Percentiles rank a stretch among this genome's conserved stretches.
phyloP scores from a whole-genome alignment of 2,329 filamentous ascomycete genomes.

The Aspergillus arachidicola region DNA sequence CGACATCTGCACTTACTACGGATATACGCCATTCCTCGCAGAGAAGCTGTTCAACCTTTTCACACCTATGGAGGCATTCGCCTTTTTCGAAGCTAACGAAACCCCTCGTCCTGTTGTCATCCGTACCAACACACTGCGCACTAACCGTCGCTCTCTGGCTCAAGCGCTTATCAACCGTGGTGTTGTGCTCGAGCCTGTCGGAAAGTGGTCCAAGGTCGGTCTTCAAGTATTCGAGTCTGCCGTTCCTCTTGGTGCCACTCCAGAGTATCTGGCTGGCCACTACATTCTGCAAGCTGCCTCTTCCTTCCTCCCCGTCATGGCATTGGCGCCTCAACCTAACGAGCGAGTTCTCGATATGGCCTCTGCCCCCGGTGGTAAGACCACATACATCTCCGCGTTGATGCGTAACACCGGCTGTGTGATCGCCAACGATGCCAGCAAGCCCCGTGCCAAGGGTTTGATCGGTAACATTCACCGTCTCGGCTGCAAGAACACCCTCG shows the following conservation, averaged over 20 bases:
- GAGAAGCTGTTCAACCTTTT: conserved; percentile 95
- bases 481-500: conserved; percentile 88
- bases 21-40: conserved; percentile 91
- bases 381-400: conserved; percentile 90
- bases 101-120: conserved; percentile 91
- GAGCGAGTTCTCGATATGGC: conserved; percentile 95
- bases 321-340: conserved; percentile 87
- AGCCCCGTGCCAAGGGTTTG: conserved; percentile 88
- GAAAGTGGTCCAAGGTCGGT: conserved; percentile 98
- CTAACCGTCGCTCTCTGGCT: conserved; percentile 76
- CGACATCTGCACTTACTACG: conserved; percentile 95
- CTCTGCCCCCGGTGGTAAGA: conserved; percentile 93
- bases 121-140: conserved; percentile 90
- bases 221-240: conserved; percentile 93
- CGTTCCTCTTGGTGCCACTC: conserved; percentile 86
- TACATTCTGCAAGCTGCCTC: conserved; percentile 97
- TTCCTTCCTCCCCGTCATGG: conserved; percentile 97
- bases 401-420: conserved; percentile 98
- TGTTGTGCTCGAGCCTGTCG: conserved; percentile 92
- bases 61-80: conserved; percentile 88
- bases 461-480: conserved; percentile 98
- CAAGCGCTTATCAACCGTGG: conserved; percentile 94
- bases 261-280: conserved; percentile 94
- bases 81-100: conserved; percentile 99
- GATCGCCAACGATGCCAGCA: conserved; percentile 96